Base-by-base conservation (phyloP, 768 basidiomycete species). In the Suillus bovinus region DNA sequence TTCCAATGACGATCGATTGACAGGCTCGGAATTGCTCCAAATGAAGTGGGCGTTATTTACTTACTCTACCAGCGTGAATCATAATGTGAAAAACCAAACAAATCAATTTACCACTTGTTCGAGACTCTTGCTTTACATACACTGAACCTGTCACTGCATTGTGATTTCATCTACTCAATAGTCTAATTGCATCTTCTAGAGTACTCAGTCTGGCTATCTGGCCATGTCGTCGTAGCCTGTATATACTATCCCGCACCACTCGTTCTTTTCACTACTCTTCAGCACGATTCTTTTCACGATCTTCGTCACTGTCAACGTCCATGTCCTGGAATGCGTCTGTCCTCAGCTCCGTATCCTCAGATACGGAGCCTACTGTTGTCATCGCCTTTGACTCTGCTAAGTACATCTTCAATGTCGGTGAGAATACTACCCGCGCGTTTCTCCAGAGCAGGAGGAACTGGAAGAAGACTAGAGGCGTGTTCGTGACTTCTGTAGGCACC, bases 351-450 rank as follows among this genome's bases (percentile, higher is more conserved):
- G 69, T 80, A 20, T 84, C 88, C 5, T 85, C 86, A 57, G 96
- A 98, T 77, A 91, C 94, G 1, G 87, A 93, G 66, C 89, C 94
- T 0, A 84, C 89, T 10, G 76, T 97, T 29, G 76, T 90, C 63
- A 75, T 96, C 66, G 80, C 82, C 1, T 95, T 94, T 71, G 89
- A 91, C 66, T 79, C 82, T 59, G 88, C 84, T 14, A 90, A 93
- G 67, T 98, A 95, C 67, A 81, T 96, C 42, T 94, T 98, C 81
- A 95, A 95, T 74, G 86, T 81, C 22, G 89, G 92, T 9, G 94
- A 97, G 74, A 90, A 89, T 62, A 86, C 89, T 2, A 87, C 47
- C 86, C 79, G 96, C 39, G 77, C 89, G 0, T 90, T 90, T 70
- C 74, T 88, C 17, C 89, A 94, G 76, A 85, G 85, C 62, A 79